phyloP scores from a whole-genome alignment of 2,329 filamentous ascomycete genomes.

The Aspergillus uvarum region DNA sequence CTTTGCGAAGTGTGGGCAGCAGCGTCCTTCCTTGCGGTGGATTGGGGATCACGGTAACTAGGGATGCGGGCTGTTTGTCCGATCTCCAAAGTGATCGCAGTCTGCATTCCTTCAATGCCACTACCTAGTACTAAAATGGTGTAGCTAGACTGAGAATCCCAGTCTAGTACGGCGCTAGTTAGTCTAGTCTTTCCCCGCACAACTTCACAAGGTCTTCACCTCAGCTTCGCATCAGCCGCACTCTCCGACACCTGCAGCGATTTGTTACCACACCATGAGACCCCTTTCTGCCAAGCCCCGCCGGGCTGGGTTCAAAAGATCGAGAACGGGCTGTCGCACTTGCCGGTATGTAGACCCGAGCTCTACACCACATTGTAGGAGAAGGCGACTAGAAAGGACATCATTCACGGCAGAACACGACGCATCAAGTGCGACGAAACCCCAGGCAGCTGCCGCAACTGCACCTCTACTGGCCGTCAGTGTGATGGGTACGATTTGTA shows the following conservation, averaged over 20 bases:
- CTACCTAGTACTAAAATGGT: no score
- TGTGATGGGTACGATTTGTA: conserved; percentile 7
- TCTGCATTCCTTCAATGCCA: no score
- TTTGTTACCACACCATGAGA: neutral
- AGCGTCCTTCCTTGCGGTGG: no score
- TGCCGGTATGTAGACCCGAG: neutral
- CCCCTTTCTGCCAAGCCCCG: neutral
- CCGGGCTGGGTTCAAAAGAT: neutral
- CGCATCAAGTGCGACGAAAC: conserved; percentile 3
- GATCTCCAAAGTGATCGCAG: no score
- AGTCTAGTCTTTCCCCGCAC: no score
- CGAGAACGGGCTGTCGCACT: neutral
- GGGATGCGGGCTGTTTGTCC: no score
- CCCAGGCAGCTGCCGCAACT: neutral
- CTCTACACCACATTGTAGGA: neutral
- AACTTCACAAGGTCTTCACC: no score
- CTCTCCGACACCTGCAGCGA: neutral
- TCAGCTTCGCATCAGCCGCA: no score
- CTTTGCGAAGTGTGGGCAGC: no score
- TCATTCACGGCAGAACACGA: neutral
- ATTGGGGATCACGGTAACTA: no score
- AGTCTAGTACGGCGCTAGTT: no score
- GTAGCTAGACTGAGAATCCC: no score
- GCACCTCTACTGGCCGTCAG: neutral
- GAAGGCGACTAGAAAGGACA: neutral